phyloP scores from a whole-genome alignment of 2,329 filamentous ascomycete genomes.

The Cladosporium halotolerans region DNA sequence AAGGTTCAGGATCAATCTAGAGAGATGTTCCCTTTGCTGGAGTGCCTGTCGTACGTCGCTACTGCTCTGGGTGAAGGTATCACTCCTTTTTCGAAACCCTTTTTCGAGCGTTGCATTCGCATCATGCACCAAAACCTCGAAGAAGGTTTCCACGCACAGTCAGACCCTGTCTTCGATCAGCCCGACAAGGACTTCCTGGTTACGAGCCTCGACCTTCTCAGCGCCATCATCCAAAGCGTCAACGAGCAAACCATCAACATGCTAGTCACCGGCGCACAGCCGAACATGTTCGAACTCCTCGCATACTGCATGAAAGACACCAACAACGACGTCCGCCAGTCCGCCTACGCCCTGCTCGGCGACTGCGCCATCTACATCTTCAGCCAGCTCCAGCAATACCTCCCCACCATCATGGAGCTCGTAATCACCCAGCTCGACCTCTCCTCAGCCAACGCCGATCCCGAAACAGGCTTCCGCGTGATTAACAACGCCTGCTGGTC shows the following conservation, averaged over 20 bases:
- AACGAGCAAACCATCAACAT: conserved; percentile 66
- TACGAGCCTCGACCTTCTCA: conserved; percentile 87
- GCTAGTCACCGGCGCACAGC: conserved; percentile 68
- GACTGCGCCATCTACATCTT: conserved; percentile 94
- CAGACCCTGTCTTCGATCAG: conserved; percentile 58
- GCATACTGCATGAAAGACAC: conserved; percentile 87
- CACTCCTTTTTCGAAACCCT: conserved; percentile 74
- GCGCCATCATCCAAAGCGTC: conserved; percentile 86
- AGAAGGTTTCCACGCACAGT: conserved; percentile 65
- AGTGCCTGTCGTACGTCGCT: conserved; percentile 91
- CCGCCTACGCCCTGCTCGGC: conserved; percentile 87
- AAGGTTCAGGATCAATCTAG: conserved; percentile 80
- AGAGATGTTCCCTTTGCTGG: conserved; percentile 90
- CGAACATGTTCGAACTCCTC: conserved; percentile 83
- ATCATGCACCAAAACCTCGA: conserved; percentile 91
- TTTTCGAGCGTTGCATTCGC: conserved; percentile 81
- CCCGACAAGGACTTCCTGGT: conserved; percentile 97
- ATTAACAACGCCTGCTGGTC: conserved; percentile 99
- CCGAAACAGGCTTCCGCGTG: conserved; percentile 79
- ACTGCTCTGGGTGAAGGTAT: conserved; percentile 78
- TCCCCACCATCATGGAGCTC: conserved; percentile 69
- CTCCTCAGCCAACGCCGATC: conserved; percentile 50
- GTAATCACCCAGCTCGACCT: conserved; percentile 85
- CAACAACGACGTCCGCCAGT: conserved; percentile 89
- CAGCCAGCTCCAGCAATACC: conserved; percentile 65